Evolutionary conservation across 2,329 filamentous ascomycete species (phyloP).

Genomic region (Paecilomyces dactylethromorphus): DNA sequence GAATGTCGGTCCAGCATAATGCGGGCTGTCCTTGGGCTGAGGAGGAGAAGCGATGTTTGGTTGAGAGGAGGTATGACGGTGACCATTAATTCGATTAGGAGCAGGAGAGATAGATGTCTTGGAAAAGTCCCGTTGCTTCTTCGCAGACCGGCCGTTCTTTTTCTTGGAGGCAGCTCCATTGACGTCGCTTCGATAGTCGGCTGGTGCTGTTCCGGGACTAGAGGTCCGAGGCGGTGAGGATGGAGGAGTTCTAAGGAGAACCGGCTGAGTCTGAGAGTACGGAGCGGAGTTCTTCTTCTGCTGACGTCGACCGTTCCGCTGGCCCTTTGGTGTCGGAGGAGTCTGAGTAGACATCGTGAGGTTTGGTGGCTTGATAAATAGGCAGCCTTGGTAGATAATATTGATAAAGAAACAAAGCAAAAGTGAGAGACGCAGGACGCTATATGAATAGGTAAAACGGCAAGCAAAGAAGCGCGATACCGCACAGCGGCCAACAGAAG

Average conservation of each 20-base stretch:
- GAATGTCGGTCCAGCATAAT: slow-evolving; percentile 88
- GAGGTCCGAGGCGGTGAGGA: slow-evolving; percentile 29
- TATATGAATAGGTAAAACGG: slow-evolving; percentile 8
- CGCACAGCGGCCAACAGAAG: slow-evolving; percentile 6
- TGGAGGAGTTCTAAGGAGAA: slow-evolving; percentile 25
- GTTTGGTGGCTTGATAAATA: slow-evolving; percentile 44
- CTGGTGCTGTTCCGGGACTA: slow-evolving; percentile 22
- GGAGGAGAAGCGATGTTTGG: slow-evolving; percentile 39
- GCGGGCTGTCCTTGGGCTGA: slow-evolving; percentile 30
- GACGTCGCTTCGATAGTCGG: slow-evolving; percentile 21
- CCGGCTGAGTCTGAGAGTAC: slow-evolving; percentile 19
- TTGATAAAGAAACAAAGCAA: slow-evolving; percentile 19
- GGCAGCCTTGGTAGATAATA: slow-evolving; percentile 32
- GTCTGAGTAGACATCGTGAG: slow-evolving; percentile 41
- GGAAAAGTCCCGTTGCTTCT: slow-evolving; percentile 26
- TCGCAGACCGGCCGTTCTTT: slow-evolving; percentile 27
- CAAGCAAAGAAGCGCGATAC: slow-evolving; percentile 5
- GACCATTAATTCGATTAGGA: slow-evolving; percentile 10
- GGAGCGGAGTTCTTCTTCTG: slow-evolving; percentile 30
- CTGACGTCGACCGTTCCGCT: slow-evolving; percentile 29
- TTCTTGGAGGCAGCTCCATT: slow-evolving; percentile 24
- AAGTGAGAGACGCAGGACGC: slow-evolving; percentile 10
- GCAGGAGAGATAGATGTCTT: slow-evolving; percentile 19
- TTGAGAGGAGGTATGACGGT: slow-evolving; percentile 28
- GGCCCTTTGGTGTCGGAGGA: slow-evolving; percentile 32